phyloP scores from a whole-genome alignment of 139 green algal genomes.

The Tetradesmus obliquus region DNA sequence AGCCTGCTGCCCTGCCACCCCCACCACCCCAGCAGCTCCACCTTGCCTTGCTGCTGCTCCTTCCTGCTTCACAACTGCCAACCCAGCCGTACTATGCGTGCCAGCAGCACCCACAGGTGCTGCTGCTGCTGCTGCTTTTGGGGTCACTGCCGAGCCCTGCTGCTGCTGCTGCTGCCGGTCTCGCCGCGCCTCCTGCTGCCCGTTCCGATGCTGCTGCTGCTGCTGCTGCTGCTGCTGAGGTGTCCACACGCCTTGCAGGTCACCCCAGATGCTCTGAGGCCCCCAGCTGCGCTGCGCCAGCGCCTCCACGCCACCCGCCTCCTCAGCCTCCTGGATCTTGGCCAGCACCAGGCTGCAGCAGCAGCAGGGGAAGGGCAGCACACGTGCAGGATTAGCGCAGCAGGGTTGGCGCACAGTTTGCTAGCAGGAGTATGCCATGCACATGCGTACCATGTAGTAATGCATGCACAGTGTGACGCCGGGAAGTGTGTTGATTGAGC shows the following conservation, averaged over 20 bases:
- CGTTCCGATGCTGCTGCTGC: no score
- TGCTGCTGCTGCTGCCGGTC: background rate
- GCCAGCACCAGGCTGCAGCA: slow-evolving; percentile 8
- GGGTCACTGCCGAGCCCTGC: background rate
- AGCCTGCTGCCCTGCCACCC: background rate
- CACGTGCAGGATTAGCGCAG: no score
- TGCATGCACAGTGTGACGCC: no score
- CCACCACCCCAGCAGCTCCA: background rate
- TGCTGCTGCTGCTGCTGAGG: background rate
- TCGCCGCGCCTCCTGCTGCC: no score
- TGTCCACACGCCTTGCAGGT: background rate
- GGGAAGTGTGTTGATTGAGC: no score
- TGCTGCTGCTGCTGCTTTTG: background rate
- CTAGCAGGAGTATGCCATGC: no score
- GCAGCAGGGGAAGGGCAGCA: no score
- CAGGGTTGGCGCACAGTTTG: no score
- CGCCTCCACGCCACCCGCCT: slow-evolving; percentile 18
- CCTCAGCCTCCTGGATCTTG: slow-evolving; percentile 15
- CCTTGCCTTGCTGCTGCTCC: background rate
- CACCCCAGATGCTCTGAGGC: slow-evolving; percentile 1
- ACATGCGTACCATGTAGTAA: no score
- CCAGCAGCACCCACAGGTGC: background rate
- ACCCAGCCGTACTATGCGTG: background rate
- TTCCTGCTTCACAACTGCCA: background rate
- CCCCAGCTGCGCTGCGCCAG: background rate